These are phyloP conservation scores for Candida odintsovae DNA, from an alignment of 805 yeast genomes.

Conservation along the genomic window DNA sequence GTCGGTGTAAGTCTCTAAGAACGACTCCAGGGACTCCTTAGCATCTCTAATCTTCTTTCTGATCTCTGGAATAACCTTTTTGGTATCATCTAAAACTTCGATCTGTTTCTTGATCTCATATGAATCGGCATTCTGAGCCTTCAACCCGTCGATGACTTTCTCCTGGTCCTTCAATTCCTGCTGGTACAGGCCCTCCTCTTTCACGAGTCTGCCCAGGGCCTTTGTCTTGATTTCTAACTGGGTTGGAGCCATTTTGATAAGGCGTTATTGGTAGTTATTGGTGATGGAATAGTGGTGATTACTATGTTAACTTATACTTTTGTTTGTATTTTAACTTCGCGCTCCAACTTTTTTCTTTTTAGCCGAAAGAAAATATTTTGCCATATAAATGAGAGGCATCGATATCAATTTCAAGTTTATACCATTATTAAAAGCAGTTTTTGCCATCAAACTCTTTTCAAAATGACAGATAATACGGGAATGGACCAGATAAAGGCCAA, in stretches of 20 bases:
- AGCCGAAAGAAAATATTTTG: not conserved
- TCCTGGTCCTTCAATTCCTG: conserved; percentile 54
- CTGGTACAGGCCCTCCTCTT: conserved; percentile 58
- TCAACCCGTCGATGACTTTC: conserved; percentile 40
- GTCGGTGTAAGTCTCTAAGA: conserved; percentile 32
- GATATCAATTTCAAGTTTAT: too few species aligned
- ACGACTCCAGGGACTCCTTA: conserved; percentile 32
- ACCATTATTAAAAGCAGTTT: too few species aligned
- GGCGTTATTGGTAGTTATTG: not conserved
- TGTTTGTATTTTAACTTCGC: not conserved
- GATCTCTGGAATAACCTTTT: conserved; percentile 44
- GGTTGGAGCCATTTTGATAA: conserved; percentile 55
- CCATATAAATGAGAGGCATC: too few species aligned
- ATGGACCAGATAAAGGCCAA: conserved; percentile 15
- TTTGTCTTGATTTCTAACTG: conserved; percentile 63
- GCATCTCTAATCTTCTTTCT: conserved; percentile 37
- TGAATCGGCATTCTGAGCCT: conserved; percentile 44
- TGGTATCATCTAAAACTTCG: conserved; percentile 50
- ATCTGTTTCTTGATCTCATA: conserved; percentile 57
- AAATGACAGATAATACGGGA: not conserved
- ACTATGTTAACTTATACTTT: too few species aligned
- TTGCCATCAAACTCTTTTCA: not conserved
- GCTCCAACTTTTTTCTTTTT: not conserved
- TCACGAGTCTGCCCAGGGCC: conserved; percentile 62
- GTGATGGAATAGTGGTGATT: not conserved